Percentiles rank a stretch among this genome's conserved stretches.
Conservation (phyloP, 192 early-diverging fungal genomes). For the Oehlia diaphana region DNA sequence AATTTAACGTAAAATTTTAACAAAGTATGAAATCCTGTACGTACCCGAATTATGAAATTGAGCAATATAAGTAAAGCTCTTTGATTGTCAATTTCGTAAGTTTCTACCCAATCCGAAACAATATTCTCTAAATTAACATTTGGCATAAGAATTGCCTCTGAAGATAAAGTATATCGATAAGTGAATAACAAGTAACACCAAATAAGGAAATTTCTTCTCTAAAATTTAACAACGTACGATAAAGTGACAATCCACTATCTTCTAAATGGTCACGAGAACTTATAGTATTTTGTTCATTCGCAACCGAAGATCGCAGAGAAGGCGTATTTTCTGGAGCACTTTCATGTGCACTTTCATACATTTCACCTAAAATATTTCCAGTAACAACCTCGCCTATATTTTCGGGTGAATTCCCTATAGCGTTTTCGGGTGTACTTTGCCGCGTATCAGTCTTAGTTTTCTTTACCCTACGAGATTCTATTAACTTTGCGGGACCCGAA, state of each 20-base stretch:
- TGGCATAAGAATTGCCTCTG: constrained; percentile 48
- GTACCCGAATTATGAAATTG: constrained; percentile 69
- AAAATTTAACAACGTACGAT: neutral
- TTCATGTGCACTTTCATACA: neutral
- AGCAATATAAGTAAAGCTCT: constrained; percentile 66
- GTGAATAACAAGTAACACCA: neutral
- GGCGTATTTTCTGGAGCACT: neutral
- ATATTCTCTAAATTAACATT: constrained; percentile 59
- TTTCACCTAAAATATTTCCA: neutral
- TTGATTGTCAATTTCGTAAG: constrained; percentile 53
- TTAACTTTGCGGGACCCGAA: neutral
- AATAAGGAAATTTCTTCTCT: neutral
- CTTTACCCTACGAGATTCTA: neutral
- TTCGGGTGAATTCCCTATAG: neutral
- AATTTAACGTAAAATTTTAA: neutral
- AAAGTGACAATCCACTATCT: constrained; percentile 20
- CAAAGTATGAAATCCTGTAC: constrained; percentile 21
- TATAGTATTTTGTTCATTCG: neutral
- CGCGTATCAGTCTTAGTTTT: neutral
- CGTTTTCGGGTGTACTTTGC: neutral
- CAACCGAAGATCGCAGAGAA: neutral
- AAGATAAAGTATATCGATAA: neutral
- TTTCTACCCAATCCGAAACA: constrained; percentile 70
- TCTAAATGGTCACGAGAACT: neutral
- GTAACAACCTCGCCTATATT: neutral